Evolutionary conservation across 106 monocot genomes (phyloP), one percentile per base, ranked within the genome.

Genomic region (Dioscorea dumetorum): DNA sequence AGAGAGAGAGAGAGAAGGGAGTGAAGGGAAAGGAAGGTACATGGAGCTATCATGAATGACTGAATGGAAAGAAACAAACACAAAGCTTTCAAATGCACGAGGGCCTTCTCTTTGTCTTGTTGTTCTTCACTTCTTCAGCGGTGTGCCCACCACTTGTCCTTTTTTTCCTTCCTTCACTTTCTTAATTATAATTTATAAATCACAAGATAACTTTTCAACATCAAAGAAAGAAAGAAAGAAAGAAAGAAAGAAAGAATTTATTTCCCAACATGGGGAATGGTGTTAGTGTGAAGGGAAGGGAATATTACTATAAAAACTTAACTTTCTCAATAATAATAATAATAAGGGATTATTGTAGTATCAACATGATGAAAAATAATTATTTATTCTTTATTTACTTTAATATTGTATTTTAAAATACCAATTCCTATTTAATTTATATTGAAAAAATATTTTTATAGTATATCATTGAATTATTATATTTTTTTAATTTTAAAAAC

Each of bases 61-160:
- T 11, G 20, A 54, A 54, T 54, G 12, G 18, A 16, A 5, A 16
- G 15, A 16, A 5, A 16, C 54, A 16, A 16, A 16, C 18, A 18
- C 18, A 19, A 19, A 54, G 54, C 65, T 41, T 10, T 19, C 48
- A 32, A 19, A 9, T 65, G 65, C 65, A 65, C 65, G 65, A 65
- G 65, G 48, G 65, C 22, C 48, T 65, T 48, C 48, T 49, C 12
- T n/a, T 65, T 65, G 65, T 65, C 65, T 65, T 48, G 18, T 48
- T 63, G 33, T 48, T 16, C 32, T n/a, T 48, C 32, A 0, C 22
- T 20, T 49, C 9, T 41, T 41, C 14, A 41, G 22, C 48, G 17
- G 20, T 9, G n/a, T 33, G 8, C 16, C 54, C 19, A 54, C 19
- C 54, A 16, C 19, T 28, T 8, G 15, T 54, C 7, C 54, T 14